A percentile compares a stretch with the other conserved stretches of the same genome.
phyloP scores from a whole-genome alignment of 495 filamentous ascomycete species.

The Tuber magnatum region DNA sequence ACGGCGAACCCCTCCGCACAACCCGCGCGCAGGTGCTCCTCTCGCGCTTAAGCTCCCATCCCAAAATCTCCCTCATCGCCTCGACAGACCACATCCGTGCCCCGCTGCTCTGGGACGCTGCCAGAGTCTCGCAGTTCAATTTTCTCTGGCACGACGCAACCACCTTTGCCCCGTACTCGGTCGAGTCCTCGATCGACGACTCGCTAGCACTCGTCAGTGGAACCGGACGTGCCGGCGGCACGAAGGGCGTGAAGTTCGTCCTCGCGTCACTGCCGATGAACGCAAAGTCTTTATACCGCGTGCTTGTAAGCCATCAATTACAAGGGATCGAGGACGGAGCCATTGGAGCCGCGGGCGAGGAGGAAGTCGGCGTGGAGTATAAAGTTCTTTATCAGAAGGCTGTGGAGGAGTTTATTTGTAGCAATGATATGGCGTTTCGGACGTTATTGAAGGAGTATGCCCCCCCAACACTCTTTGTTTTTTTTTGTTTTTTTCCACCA shows the following conservation, averaged over 20 bases:
- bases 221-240: constrained; percentile 75
- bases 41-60: constrained; percentile 65
- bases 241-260: constrained; percentile 87
- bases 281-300: constrained; percentile 72
- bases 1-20: constrained; percentile 67
- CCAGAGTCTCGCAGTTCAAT: constrained; percentile 66
- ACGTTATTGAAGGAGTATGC: constrained; percentile 83
- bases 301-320: constrained; percentile 79
- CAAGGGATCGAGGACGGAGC: constrained; percentile 53
- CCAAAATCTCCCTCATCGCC: constrained; percentile 65
- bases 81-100: constrained; percentile 84
- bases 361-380: constrained; percentile 69
- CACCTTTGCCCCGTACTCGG: constrained; percentile 71
- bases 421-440: constrained; percentile 90
- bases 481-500: not conserved
- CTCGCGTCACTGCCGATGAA: constrained; percentile 85
- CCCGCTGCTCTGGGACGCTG: constrained; percentile 80
- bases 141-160: constrained; percentile 91
- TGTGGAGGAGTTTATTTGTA: constrained; percentile 92
- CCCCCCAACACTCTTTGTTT: not conserved
- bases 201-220: constrained; percentile 62
- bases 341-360: constrained; percentile 37
- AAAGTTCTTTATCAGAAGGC: constrained; percentile 86
- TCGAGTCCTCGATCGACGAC: constrained; percentile 79
- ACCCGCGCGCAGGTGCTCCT: constrained; percentile 63